Base-by-base conservation (phyloP, 1,139 yeast genomes). In the Yamadazyma epiphylla region DNA sequence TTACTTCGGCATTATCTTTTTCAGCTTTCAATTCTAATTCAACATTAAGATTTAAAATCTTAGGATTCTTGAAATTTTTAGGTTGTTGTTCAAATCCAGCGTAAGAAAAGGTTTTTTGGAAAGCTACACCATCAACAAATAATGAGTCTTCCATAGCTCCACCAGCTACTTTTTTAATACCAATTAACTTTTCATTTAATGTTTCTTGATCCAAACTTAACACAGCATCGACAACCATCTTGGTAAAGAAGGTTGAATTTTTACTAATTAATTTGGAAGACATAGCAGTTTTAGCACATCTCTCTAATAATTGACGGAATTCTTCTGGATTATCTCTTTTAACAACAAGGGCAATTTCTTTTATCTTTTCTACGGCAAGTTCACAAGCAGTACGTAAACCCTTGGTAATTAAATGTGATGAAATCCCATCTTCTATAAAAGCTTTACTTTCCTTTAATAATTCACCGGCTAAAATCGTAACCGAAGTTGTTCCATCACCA, bases 11-110 rank as follows among this genome's bases (percentile, higher is more conserved):
- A 55, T 91, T 91, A 58, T 91, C 99, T 65, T 87, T 89, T 63
- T 91, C 99, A 2, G 98, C 97, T 65, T 91, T 91, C 53, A 91
- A 76, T 64, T 91, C 99, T 44, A 91, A 71, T 58, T 91, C 99
- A 23, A 94, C 91, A 54, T 94, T 91, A 50, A 91, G 70, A 47
- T 81, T 79, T 35, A 91, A 66, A 43, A 94, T 80, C 58, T 82
- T 86, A 28, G 99, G 96, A 55, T 85, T 67, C 11, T 52, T 50
- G 54, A 94, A 87, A 34, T 60, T 64, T 60, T 91, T 91, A 30
- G 98, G 99, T 60, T 94, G 98, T 65, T 91, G 99, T 60, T 91
- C 99, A 58, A 91, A 91, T 8, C 97, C 97, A 31, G 97, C 97
- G 50, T 91, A 91, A 21, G 96, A 83, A 51, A 91, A 91, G 0